Percentiles rank a stretch among this genome's conserved stretches.
Conservation (phyloP, 2,329 filamentous ascomycete genomes). For the Parastagonospora avenae region DNA sequence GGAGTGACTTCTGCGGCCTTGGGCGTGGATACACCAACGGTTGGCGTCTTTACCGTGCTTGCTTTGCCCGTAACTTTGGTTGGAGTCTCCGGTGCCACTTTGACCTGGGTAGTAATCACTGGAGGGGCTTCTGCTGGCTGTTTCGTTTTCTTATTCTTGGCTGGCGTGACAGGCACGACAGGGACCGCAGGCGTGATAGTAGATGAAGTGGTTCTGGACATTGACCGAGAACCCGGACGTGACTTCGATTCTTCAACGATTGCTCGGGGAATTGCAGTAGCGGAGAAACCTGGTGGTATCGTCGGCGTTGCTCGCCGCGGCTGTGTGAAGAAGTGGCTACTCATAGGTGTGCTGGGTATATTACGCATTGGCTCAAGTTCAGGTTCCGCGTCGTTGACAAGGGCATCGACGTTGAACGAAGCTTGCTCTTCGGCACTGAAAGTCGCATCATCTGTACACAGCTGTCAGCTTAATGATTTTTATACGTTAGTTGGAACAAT, state of each 20-base stretch:
- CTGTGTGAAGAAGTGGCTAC: conserved; percentile 37
- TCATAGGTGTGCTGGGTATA: conserved; percentile 21
- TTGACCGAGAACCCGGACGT: conserved; percentile 22
- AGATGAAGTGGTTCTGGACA: conserved; percentile 39
- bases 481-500: conserved; percentile 1
- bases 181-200: conserved; percentile 46
- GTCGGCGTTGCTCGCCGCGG: conserved; percentile 51
- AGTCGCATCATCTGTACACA: conserved; percentile 64
- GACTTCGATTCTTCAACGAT: conserved; percentile 27
- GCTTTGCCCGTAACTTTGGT: conserved; percentile 18
- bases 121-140: conserved; percentile 10
- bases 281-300: conserved; percentile 52
- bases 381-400: conserved; percentile 63
- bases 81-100: conserved; percentile 25
- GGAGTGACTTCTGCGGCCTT: conserved; percentile 14
- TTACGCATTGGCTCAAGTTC: conserved; percentile 41
- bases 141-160: conserved; percentile 32
- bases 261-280: conserved; percentile 31
- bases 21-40: conserved; percentile 12
- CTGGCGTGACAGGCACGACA: conserved; percentile 48
- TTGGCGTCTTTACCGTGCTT: conserved; percentile 14
- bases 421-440: conserved; percentile 64
- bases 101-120: conserved; percentile 3
- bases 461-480: conserved; percentile 49
- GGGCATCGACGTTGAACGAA: conserved; percentile 67